phyloP scores from a whole-genome alignment of 2,329 filamentous ascomycete genomes.

The Verticillium nubilum region DNA sequence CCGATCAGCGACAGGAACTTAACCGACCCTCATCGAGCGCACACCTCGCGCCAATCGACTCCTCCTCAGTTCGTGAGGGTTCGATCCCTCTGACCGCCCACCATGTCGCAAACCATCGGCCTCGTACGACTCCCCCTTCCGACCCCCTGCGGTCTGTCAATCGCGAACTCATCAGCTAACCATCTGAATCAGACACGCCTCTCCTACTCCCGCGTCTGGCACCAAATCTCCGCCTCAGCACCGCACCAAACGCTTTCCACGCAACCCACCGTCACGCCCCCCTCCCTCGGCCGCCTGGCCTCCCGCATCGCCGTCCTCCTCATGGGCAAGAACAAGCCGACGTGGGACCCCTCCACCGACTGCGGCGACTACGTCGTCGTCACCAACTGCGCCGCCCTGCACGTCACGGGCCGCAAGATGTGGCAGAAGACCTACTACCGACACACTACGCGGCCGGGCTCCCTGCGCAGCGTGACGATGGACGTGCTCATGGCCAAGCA shows the following conservation, averaged over 20 bases:
- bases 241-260: constrained; percentile 58
- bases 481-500: constrained; percentile 91
- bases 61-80: constrained; percentile 8
- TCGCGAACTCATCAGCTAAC: not conserved
- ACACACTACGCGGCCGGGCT: constrained; percentile 86
- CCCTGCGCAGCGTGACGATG: constrained; percentile 85
- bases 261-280: constrained; percentile 53
- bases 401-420: constrained; percentile 87
- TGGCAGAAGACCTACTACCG: constrained; percentile 94
- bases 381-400: constrained; percentile 78
- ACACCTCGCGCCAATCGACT: not conserved
- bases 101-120: constrained; percentile 76
- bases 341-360: constrained; percentile 94
- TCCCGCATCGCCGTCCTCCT: constrained; percentile 80
- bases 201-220: constrained; percentile 95
- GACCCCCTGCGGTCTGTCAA: not conserved
- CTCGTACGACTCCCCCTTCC: constrained; percentile 44
- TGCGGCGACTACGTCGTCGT: constrained; percentile 99
- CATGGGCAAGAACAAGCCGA: constrained; percentile 99
- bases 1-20: not conserved
- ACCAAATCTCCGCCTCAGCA: constrained; percentile 69
- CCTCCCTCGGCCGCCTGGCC: constrained; percentile 84
- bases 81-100: constrained; percentile 17
- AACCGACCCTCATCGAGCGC: not conserved
- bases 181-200: constrained; percentile 69